Base-by-base conservation (phyloP, 1,139 yeast species). In the Debaryomyces subglobosus region DNA sequence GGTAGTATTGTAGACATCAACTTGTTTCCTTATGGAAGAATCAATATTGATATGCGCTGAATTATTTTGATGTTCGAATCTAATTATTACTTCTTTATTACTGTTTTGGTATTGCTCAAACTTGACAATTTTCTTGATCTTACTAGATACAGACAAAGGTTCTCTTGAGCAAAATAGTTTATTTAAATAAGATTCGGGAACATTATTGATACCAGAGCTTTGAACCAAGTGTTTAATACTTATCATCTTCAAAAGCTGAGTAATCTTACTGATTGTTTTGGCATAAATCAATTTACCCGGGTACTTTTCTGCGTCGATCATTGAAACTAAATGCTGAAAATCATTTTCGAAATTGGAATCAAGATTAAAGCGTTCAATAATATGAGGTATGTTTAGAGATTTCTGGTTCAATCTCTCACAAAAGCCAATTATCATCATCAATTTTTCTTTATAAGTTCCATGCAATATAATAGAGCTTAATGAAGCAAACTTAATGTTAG, bases 381-480 rank as follows among this genome's bases (percentile, higher is more conserved):
- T 48, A 18, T 43, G 44, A 5, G 58, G 46, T 12, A 50, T 33
- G 25, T 49, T 50, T 9, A 57, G 12, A 12, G 35, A 35, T 9
- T 43, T 38, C 16, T 44, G 44, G 21, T 49, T 51, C 15, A 62
- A 54, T 8, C 45, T 36, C 23, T 63, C 61, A 39, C 64, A 56
- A 44, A 68, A 60, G 12, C 60, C 51, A 6, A 65, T 56, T n/a
- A 68, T 56, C 38, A 64, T 50, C 18, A 51, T 55, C 16, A 66
- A 57, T 49, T 67, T 70, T 46, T 71, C 74, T 44, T 68, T 69
- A 48, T 72, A 72, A 0, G 73, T 55, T 0, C 77, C 77, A 45
- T 63, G 51, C 9, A 55, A 42, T 2, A 72, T 46, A 1, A 71
- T 58, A 1, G 70, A 58, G 33, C 73, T 61, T 18, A 71, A 46